phyloP scores from a whole-genome alignment of 2,329 filamentous ascomycete species.

The Colletotrichum tofieldiae region DNA sequence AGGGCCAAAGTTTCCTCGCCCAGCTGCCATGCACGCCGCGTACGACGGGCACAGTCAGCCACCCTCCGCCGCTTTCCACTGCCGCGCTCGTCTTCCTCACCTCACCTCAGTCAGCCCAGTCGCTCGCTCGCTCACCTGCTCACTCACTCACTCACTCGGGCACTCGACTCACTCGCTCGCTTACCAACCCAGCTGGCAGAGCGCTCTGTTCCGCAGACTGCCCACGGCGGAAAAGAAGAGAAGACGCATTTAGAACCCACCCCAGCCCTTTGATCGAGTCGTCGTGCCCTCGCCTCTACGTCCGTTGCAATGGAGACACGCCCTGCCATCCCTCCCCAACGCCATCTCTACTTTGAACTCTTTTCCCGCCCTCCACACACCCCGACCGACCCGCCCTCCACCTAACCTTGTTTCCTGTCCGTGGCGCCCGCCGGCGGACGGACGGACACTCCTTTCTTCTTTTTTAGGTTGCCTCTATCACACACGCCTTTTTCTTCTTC shows the following conservation, averaged over 20 bases:
- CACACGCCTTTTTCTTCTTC: not conserved
- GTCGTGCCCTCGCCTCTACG: constrained; percentile 4
- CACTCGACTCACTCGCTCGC: not conserved
- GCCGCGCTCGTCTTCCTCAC: not conserved
- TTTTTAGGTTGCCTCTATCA: not conserved
- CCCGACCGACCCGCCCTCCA: constrained; percentile 7
- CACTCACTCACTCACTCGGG: too few species aligned
- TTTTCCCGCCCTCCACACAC: not conserved
- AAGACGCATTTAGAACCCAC: not conserved
- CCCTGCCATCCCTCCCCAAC: not conserved
- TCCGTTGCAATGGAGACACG: constrained; percentile 14
- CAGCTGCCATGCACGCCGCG: not conserved
- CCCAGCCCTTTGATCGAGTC: constrained; percentile 8
- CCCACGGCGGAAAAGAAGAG: not conserved
- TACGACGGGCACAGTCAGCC: not conserved
- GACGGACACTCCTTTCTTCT: constrained; percentile 27
- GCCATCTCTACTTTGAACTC: constrained; percentile 15
- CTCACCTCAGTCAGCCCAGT: not conserved
- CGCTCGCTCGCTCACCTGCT: not conserved
- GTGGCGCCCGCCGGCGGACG: constrained; percentile 34
- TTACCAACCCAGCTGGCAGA: not conserved
- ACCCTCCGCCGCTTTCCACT: not conserved
- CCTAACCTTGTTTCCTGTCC: constrained; percentile 31
- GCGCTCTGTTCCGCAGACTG: not conserved
- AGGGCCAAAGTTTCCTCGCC: not conserved